Percentiles rank a stretch among this genome's conserved stretches.
Conservation (phyloP, 2,329 filamentous ascomycete species). For the Seiridium unicorne region DNA sequence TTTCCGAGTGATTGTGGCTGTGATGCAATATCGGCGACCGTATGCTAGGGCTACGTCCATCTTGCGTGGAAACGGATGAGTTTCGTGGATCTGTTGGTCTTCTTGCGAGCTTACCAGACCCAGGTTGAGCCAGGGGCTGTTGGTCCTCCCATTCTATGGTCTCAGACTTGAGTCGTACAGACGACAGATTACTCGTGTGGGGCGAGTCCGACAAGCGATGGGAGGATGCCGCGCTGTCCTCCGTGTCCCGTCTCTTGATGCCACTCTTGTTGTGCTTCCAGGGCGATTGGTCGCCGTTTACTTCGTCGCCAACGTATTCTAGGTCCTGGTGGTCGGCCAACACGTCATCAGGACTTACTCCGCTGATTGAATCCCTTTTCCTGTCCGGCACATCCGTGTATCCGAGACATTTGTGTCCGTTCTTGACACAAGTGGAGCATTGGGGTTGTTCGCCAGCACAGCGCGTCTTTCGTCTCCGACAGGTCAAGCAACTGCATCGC, state of each 20-base stretch:
- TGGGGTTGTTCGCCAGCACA: conserved; percentile 71
- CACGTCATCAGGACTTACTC: conserved; percentile 2
- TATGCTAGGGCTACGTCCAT: conserved; percentile 35
- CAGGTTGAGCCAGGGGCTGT: conserved; percentile 13
- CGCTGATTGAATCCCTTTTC: conserved; percentile 30
- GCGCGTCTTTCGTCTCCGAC: conserved; percentile 73
- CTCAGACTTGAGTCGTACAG: conserved; percentile 26
- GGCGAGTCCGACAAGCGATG: conserved; percentile 21
- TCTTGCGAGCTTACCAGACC: conserved; percentile 17
- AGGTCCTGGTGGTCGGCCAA: conserved; percentile 20
- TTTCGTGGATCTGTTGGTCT: conserved; percentile 27
- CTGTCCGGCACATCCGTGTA: conserved; percentile 57
- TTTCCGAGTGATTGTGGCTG: conserved; percentile 49
- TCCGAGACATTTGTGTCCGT: conserved; percentile 67
- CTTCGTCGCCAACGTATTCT: conserved; percentile 32
- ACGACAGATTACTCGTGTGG: conserved; percentile 17
- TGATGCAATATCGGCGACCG: conserved; percentile 46
- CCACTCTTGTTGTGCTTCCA: conserved; percentile 23
- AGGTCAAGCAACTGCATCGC: conserved; percentile 61
- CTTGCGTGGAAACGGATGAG: conserved; percentile 38
- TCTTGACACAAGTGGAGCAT: conserved; percentile 71
- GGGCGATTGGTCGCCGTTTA: conserved; percentile 22
- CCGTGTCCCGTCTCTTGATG: conserved; percentile 21
- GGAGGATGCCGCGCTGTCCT: conserved; percentile 17
- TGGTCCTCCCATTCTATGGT: conserved; percentile 28